These are phyloP conservation scores for Geosiphon pyriformis DNA, from an alignment of 192 early-diverging fungal species.

Conservation along the genomic window DNA sequence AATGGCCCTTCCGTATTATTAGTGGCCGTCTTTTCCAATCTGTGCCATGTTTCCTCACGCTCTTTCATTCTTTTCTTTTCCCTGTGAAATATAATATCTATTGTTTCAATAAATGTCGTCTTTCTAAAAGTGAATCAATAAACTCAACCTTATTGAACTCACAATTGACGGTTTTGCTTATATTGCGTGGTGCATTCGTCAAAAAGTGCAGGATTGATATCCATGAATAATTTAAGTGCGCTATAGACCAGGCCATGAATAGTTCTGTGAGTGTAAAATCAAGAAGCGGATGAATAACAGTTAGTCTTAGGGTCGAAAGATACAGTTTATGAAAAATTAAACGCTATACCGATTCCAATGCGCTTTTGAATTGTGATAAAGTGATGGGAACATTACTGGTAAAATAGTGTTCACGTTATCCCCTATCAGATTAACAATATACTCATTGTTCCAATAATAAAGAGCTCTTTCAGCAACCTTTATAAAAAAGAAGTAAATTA, in stretches of 20 bases:
- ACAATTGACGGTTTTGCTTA: conserved; percentile 85
- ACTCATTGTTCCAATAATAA: conserved; percentile 99
- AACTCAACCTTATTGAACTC: conserved; percentile 30
- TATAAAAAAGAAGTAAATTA: conserved; percentile 3
- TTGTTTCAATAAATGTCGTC: background rate
- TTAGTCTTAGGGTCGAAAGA: no score
- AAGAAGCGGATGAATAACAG: no score
- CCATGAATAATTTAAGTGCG: conserved; percentile 96
- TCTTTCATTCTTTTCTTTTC: conserved; percentile 81
- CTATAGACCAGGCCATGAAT: conserved; percentile 97
- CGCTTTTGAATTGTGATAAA: conserved; percentile 91
- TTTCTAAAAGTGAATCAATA: background rate
- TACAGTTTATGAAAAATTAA: background rate
- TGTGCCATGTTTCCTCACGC: conserved; percentile 73
- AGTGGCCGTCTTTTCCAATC: conserved; percentile 55
- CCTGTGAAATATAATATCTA: conserved; percentile 29
- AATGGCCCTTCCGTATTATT: conserved; percentile 32
- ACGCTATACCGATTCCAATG: conserved; percentile 89
- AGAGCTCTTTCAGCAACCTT: conserved; percentile 97
- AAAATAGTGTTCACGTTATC: conserved; percentile 89
- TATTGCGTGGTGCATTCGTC: conserved; percentile 93
- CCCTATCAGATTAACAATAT: conserved; percentile 91
- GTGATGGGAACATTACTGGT: conserved; percentile 91
- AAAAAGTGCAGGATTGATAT: conserved; percentile 91
- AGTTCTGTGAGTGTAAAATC: conserved; percentile 49